phyloP scores from a whole-genome alignment of 2,329 filamentous ascomycete genomes.

The Alternaria triticimaculans region DNA sequence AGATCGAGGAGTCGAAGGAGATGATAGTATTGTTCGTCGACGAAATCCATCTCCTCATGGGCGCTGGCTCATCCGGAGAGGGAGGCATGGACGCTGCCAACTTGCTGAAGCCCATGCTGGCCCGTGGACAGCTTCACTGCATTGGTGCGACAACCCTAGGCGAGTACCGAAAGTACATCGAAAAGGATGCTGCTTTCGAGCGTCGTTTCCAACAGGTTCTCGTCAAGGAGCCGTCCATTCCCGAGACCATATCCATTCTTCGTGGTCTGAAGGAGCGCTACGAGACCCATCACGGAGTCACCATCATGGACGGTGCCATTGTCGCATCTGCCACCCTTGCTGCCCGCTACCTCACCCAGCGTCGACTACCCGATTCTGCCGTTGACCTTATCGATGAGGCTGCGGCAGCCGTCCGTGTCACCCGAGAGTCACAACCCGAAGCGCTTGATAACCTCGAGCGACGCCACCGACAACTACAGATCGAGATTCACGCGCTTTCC shows the following conservation, averaged over 20 bases:
- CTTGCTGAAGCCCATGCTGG: constrained; percentile 96
- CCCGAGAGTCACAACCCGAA: constrained; percentile 94
- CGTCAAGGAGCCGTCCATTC: constrained; percentile 88
- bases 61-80: constrained; percentile 90
- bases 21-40: constrained; percentile 98
- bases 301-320: constrained; percentile 90
- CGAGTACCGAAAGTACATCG: constrained; percentile 98
- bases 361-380: constrained; percentile 92
- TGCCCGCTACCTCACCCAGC: constrained; percentile 87
- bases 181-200: constrained; percentile 98
- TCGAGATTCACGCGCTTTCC: constrained; percentile 93
- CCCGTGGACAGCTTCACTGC: constrained; percentile 94
- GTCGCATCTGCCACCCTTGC: constrained; percentile 91
- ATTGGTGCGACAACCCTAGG: constrained; percentile 95
- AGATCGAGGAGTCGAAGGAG: constrained; percentile 92
- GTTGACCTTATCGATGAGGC: constrained; percentile 97
- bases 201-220: constrained; percentile 98
- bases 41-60: constrained; percentile 98
- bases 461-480: constrained; percentile 86
- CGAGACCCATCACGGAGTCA: constrained; percentile 97
- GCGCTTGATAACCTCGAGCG: constrained; percentile 94
- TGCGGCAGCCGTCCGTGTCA: constrained; percentile 93
- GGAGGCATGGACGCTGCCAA: constrained; percentile 99
- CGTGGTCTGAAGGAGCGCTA: constrained; percentile 97
- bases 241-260: constrained; percentile 96